phyloP scores from a whole-genome alignment of 768 basidiomycete species.

The Macrocybe gigantea region DNA sequence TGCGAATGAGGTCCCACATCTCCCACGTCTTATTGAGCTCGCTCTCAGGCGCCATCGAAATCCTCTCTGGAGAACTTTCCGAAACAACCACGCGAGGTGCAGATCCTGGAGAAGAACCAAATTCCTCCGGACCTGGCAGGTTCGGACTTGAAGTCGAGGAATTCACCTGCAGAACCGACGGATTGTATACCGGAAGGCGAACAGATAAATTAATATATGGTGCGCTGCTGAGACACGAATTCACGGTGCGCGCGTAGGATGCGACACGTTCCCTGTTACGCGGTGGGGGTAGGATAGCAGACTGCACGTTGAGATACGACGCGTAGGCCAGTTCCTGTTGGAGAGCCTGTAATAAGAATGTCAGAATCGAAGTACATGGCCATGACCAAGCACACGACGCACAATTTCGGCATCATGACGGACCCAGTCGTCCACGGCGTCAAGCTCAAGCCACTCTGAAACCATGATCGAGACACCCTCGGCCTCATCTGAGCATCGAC shows the following conservation, averaged over 20 bases:
- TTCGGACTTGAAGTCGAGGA: conserved; percentile 17
- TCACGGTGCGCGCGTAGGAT: conserved; percentile 90
- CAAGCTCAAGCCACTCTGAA: conserved; percentile 94
- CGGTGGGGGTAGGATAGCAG: conserved; percentile 86
- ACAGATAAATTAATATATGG: conserved; percentile 79
- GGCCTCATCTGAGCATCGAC: conserved; percentile 53
- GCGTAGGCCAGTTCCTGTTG: conserved; percentile 92
- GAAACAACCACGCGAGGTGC: conserved; percentile 32
- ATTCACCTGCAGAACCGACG: conserved; percentile 46
- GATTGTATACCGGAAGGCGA: conserved; percentile 78
- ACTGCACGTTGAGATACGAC: conserved; percentile 82
- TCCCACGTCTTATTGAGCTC: conserved; percentile 86
- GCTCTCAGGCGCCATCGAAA: conserved; percentile 37
- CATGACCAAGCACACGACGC: conserved; percentile 23
- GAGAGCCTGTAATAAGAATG: conserved; percentile 56
- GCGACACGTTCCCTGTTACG: conserved; percentile 77
- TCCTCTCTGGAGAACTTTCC: conserved; percentile 20
- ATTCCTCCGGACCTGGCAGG: conserved; percentile 7
- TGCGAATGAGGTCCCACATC: conserved; percentile 95
- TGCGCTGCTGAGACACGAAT: conserved; percentile 62
- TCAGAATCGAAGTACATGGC: neutral
- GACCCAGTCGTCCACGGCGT: conserved; percentile 89
- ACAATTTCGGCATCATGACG: conserved; percentile 95
- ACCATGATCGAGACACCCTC: conserved; percentile 69
- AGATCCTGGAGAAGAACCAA: conserved; percentile 11